phyloP scores from a whole-genome alignment of 2,329 filamentous ascomycete species.

The Rhytidhysteron rufulum region DNA sequence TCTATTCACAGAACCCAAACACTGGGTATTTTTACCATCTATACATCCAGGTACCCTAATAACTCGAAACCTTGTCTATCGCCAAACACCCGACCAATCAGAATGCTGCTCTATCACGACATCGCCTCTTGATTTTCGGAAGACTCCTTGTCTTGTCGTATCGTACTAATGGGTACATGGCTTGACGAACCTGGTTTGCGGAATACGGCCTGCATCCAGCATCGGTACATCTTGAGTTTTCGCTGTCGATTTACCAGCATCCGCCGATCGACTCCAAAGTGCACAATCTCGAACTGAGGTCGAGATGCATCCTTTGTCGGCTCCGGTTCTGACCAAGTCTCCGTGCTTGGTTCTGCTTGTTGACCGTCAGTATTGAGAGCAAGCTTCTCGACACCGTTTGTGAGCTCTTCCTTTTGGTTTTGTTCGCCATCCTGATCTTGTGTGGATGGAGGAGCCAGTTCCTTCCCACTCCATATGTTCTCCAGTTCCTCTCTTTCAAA shows the following conservation, averaged over 20 bases:
- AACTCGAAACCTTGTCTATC: no score
- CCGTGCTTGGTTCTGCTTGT: slow-evolving; percentile 6
- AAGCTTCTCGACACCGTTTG: background rate
- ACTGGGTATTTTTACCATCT: no score
- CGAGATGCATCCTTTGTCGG: slow-evolving; percentile 20
- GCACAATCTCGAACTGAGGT: slow-evolving; percentile 61
- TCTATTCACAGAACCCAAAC: no score
- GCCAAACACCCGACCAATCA: no score
- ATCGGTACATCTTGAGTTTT: slow-evolving; percentile 96
- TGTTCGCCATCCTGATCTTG: slow-evolving; percentile 5
- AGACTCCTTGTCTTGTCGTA: slow-evolving; percentile 21
- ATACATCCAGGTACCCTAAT: no score
- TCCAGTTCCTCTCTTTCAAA: slow-evolving; percentile 83
- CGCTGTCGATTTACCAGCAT: slow-evolving; percentile 88
- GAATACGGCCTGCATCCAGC: slow-evolving; percentile 88
- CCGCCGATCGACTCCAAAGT: slow-evolving; percentile 80
- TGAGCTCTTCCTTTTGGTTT: background rate
- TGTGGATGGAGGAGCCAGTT: slow-evolving; percentile 3
- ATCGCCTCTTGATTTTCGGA: background rate
- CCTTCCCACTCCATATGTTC: slow-evolving; percentile 65
- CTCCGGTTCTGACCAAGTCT: background rate
- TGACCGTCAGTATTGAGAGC: background rate
- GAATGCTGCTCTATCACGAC: no score
- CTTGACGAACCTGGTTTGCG: slow-evolving; percentile 49
- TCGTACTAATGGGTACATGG: slow-evolving; percentile 29